Percentiles rank a stretch among this genome's conserved stretches.
phyloP scores from a whole-genome alignment of 2,329 filamentous ascomycete genomes.

The Alternaria sp. region DNA sequence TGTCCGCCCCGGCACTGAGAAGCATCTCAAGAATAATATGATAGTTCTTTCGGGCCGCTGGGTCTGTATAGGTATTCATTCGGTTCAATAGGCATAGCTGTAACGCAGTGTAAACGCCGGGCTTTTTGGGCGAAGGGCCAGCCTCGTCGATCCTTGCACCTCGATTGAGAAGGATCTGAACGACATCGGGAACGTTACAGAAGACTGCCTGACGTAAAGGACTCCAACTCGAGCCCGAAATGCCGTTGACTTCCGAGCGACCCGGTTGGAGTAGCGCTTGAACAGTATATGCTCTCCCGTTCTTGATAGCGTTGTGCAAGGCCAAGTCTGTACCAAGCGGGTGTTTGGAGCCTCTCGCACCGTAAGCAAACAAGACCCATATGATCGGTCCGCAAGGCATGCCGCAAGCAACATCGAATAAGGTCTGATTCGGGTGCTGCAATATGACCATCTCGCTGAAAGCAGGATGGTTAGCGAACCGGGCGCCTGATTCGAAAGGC shows the following conservation, averaged over 20 bases:
- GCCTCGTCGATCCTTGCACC: slow-evolving; percentile 42
- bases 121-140: slow-evolving; percentile 17
- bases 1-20: slow-evolving; percentile 42
- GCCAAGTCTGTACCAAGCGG: slow-evolving; percentile 46
- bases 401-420: slow-evolving; percentile 46
- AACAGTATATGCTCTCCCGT: slow-evolving; percentile 42
- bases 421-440: slow-evolving; percentile 43
- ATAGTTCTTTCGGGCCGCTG: slow-evolving; percentile 24
- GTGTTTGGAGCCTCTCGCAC: slow-evolving; percentile 43
- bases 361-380: slow-evolving; percentile 41
- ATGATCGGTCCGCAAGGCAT: slow-evolving; percentile 39
- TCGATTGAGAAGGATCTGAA: slow-evolving; percentile 40
- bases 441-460: slow-evolving; percentile 39
- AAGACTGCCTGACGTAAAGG: slow-evolving; percentile 46
- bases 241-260: slow-evolving; percentile 40
- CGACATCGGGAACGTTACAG: slow-evolving; percentile 44
- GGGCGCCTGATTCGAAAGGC: slow-evolving; percentile 36
- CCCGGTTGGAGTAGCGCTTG: slow-evolving; percentile 36
- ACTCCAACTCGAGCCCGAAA: slow-evolving; percentile 37
- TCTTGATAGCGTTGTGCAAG: slow-evolving; percentile 50
- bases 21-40: slow-evolving; percentile 42
- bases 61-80: slow-evolving; percentile 28
- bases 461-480: slow-evolving; percentile 40
- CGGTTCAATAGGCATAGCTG: slow-evolving; percentile 42
- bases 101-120: slow-evolving; percentile 31